These are phyloP conservation scores for Trichoderma citrinoviride DNA, from an alignment of 2,329 filamentous ascomycete genomes.

Conservation along the genomic window DNA sequence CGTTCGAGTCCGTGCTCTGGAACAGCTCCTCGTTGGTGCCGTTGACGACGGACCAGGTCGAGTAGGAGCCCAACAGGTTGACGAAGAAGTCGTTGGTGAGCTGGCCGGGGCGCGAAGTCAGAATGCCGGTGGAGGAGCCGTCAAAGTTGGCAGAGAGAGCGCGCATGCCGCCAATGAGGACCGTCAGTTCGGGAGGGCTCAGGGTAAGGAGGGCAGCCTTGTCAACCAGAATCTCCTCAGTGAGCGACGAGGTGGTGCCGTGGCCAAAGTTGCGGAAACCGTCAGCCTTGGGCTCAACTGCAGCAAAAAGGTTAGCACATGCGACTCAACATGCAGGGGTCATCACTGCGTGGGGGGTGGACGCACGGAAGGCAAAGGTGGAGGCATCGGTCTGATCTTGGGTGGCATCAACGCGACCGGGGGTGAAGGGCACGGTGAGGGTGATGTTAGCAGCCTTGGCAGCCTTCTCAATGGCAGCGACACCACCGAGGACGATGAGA, in stretches of 20 bases:
- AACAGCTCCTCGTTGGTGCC: constrained; percentile 53
- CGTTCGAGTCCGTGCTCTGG: constrained; percentile 63
- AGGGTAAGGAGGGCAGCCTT: constrained; percentile 67
- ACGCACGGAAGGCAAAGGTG: constrained; percentile 53
- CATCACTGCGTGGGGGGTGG: not conserved
- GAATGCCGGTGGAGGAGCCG: constrained; percentile 61
- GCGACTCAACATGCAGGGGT: not conserved
- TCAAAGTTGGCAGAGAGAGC: constrained; percentile 68
- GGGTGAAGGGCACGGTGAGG: constrained; percentile 66
- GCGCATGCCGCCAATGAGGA: constrained; percentile 68
- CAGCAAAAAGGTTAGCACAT: not conserved
- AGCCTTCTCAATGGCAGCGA: constrained; percentile 69
- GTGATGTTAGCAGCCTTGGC: constrained; percentile 45
- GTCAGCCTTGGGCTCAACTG: constrained; percentile 62
- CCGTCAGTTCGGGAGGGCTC: constrained; percentile 66
- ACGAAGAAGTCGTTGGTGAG: constrained; percentile 80
- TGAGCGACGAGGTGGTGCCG: constrained; percentile 56
- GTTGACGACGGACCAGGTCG: constrained; percentile 52
- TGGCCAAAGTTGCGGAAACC: constrained; percentile 77
- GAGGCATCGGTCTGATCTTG: constrained; percentile 67
- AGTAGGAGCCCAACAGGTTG: constrained; percentile 67
- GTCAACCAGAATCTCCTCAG: constrained; percentile 70
- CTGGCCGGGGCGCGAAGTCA: constrained; percentile 64
- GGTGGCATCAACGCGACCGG: constrained; percentile 68
- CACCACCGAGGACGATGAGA: constrained; percentile 69